A percentile compares a stretch with the other conserved stretches of the same genome.
Evolutionary conservation across 768 basidiomycete species (phyloP).

Genomic region (Boletus patriciae): DNA sequence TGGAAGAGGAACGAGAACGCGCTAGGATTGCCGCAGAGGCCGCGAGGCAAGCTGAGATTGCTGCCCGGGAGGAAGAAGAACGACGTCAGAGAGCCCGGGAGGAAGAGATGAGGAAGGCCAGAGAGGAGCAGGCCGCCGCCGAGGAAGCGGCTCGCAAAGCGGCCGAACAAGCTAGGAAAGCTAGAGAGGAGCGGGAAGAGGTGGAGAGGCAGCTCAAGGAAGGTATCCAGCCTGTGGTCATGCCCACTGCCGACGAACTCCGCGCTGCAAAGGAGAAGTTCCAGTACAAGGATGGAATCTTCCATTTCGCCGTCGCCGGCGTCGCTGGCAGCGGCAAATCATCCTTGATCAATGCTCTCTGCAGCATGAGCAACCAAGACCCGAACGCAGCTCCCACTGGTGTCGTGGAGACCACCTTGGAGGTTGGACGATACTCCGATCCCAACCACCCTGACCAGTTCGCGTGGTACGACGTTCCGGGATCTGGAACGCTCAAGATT

Average conservation of each 20-base stretch:
- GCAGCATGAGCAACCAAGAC: conserved; percentile 30
- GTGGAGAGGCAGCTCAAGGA: conserved; percentile 25
- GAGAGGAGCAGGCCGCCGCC: conserved; percentile 20
- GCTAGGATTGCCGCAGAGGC: conserved; percentile 23
- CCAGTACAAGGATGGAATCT: conserved; percentile 29
- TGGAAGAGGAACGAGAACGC: conserved; percentile 25
- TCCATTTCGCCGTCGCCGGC: conserved; percentile 34
- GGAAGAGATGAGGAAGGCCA: conserved; percentile 17
- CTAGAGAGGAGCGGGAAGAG: conserved; percentile 19
- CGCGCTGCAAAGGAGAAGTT: conserved; percentile 24
- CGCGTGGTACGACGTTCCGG: conserved; percentile 41
- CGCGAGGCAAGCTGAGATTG: conserved; percentile 21
- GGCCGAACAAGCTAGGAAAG: conserved; percentile 24
- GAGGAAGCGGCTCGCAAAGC: conserved; percentile 27
- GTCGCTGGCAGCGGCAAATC: conserved; percentile 34
- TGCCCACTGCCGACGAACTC: conserved; percentile 30
- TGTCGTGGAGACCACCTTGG: conserved; percentile 35
- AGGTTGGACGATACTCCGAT: conserved; percentile 32
- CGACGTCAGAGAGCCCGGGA: conserved; percentile 23
- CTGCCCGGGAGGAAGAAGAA: conserved; percentile 26
- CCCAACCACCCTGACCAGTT: conserved; percentile 23
- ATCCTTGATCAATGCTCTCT: conserved; percentile 34
- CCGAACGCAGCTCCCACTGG: conserved; percentile 32
- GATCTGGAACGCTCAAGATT: conserved; percentile 37
- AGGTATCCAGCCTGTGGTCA: conserved; percentile 32